Base-by-base conservation (phyloP, 176 grass and related monocot species). In the Rhynchospora tenuis region DNA sequence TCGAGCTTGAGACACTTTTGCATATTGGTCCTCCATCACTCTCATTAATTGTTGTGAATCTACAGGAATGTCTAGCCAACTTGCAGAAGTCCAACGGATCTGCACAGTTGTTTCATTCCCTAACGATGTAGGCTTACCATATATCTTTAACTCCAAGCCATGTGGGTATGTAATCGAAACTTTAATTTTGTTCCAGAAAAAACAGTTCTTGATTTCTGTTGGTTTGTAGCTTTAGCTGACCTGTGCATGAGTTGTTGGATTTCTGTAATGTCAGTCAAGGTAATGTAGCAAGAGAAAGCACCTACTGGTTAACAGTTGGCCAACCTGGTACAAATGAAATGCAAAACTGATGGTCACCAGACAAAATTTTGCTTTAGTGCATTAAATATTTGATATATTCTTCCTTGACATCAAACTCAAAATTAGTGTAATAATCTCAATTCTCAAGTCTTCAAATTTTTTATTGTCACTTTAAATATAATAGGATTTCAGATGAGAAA, bases 71-170 rank as follows among this genome's bases (percentile, higher is more conserved):
- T 64, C 84, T 85, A 67, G 75, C 87, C 59, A 86, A 86, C 81
- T 90, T 81, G 51, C 78, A 81, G 81, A 87, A 80, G 46, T 56
- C 87, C 2, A 67, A 85, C 0, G 82, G 31, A 87, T 88, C 8
- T 76, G 79, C 82, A 98, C 87, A 0, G 59, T 88, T 13, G 89
- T 98, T 70, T 87, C 86, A 0, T 98, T 98, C 77, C 88, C 90
- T 57, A 87, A 93, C 12, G 84, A 86, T 75, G 44, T 98, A 79
- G 92, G 87, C 44, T 87, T 98, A 33, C 95, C 95, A 44, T 88
- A 83, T 82, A 91, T 98, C 84, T 94, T 98, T 84, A 66, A 85
- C 68, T 93, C 95, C 78, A 91, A 98, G 33, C 95, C 89, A 17
- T 85, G 79, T 87, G 86, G 84, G 73, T 77, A 56, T 17, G 14